Evolutionary conservation across 164 flowering plant species (phyloP).

Genomic region (Magnolia kwangsiensis): DNA sequence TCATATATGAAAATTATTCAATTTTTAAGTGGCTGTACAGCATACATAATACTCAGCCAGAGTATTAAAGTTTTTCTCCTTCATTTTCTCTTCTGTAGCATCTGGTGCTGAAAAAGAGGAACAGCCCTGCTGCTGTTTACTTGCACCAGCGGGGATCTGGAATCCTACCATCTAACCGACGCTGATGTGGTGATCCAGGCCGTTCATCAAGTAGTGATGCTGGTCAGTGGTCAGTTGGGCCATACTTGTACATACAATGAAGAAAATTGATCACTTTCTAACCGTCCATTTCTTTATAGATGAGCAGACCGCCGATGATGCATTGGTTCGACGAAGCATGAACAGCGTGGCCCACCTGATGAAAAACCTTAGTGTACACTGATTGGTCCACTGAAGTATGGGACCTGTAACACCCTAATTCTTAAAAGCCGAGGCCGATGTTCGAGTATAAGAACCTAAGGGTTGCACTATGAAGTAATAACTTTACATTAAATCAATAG

Average conservation of each 20-base stretch:
- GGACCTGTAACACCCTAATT: no score
- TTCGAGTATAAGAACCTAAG: no score
- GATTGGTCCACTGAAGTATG: no score
- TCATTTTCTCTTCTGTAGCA: neutral
- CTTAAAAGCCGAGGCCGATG: no score
- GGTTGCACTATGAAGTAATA: no score
- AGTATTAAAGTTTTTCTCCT: neutral
- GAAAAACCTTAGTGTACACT: no score
- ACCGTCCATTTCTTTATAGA: neutral
- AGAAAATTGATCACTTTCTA: neutral
- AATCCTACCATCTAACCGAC: neutral
- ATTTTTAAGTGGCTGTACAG: neutral
- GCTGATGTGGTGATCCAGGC: neutral
- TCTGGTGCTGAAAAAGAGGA: neutral
- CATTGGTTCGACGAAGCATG: no score
- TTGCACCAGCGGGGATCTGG: neutral
- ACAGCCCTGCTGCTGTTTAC: neutral
- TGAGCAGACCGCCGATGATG: no score
- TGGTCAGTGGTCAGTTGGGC: neutral
- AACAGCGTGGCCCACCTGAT: no score
- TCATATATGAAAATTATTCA: no score
- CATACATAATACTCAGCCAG: neutral
- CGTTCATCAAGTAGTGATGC: neutral
- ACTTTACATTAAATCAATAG: no score
- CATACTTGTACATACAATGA: neutral